Evolutionary conservation across 2,329 filamentous ascomycete species (phyloP).

Genomic region (Stemphylium lycopersici): DNA sequence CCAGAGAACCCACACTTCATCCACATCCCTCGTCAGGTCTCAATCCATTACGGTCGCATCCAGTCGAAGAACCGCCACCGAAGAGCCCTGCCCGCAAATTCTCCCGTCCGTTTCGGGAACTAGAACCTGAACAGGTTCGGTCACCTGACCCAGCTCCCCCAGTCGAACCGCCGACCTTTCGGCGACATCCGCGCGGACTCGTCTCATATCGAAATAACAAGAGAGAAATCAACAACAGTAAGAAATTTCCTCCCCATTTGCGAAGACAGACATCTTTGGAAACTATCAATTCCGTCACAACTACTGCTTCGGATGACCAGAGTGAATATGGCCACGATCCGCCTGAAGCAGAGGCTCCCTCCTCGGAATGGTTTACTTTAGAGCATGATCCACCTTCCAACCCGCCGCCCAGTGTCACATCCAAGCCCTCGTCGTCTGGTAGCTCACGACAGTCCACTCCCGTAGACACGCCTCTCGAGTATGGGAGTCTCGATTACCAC

Average conservation of each 20-base stretch:
- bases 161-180: slow-evolving; percentile 16
- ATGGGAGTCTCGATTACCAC: slow-evolving; percentile 18
- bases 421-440: slow-evolving; percentile 11
- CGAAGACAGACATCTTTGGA: slow-evolving; percentile 38
- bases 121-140: slow-evolving; percentile 5
- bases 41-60: slow-evolving; percentile 29
- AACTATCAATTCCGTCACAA: slow-evolving; percentile 41
- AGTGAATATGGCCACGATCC: slow-evolving; percentile 23
- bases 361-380: slow-evolving; percentile 21
- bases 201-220: slow-evolving; percentile 30
- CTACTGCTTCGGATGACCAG: slow-evolving; percentile 19
- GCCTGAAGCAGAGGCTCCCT: slow-evolving; percentile 21
- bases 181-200: slow-evolving; percentile 19
- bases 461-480: slow-evolving; percentile 17
- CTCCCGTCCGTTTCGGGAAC: slow-evolving; percentile 28
- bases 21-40: slow-evolving; percentile 17
- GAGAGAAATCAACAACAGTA: slow-evolving; percentile 19
- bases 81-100: slow-evolving; percentile 18
- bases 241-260: slow-evolving; percentile 28
- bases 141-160: slow-evolving; percentile 16
- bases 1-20: slow-evolving; percentile 4
- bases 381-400: slow-evolving; percentile 14
- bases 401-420: slow-evolving; percentile 17
- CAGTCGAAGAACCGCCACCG: slow-evolving; percentile 17
- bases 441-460: slow-evolving; percentile 21